Conservation (phyloP, 1,284 basidiomycete species). For the Leccinum griseonigrum region DNA sequence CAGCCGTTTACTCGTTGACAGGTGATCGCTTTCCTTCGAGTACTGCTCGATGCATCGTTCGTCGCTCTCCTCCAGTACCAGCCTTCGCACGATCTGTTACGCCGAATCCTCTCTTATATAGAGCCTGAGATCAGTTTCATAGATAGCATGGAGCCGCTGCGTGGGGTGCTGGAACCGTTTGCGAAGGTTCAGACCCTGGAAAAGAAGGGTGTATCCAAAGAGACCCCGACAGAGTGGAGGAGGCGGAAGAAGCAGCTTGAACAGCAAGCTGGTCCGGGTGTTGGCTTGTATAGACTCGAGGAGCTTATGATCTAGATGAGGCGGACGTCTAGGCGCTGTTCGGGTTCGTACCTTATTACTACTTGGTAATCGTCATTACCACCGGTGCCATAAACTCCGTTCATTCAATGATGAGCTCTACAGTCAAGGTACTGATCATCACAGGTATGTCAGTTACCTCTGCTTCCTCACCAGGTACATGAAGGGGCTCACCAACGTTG, state of each 20-base stretch:
- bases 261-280: conserved; percentile 49
- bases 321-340: too few relatives aligned
- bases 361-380: neutral
- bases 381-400: neutral
- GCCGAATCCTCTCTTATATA: conserved; percentile 46
- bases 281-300: conserved; percentile 70
- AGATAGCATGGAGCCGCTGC: conserved; percentile 50
- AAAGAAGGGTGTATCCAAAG: conserved; percentile 35
- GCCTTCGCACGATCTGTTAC: conserved; percentile 52
- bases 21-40: conserved; percentile 59
- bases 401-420: conserved; percentile 16
- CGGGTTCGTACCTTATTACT: neutral
- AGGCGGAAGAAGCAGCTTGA: conserved; percentile 50
- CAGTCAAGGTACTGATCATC: conserved; percentile 22
- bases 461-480: neutral
- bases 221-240: conserved; percentile 50
- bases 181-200: conserved; percentile 47
- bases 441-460: conserved; percentile 20
- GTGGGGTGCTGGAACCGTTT: conserved; percentile 62
- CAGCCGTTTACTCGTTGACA: conserved; percentile 26
- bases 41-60: conserved; percentile 66
- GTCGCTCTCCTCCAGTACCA: conserved; percentile 58
- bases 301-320: conserved; percentile 54
- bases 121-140: conserved; percentile 51
- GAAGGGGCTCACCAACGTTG: conserved; percentile 10